Base-by-base conservation (phyloP, 805 yeast species). In the Dipodascopsis uninucleata region DNA sequence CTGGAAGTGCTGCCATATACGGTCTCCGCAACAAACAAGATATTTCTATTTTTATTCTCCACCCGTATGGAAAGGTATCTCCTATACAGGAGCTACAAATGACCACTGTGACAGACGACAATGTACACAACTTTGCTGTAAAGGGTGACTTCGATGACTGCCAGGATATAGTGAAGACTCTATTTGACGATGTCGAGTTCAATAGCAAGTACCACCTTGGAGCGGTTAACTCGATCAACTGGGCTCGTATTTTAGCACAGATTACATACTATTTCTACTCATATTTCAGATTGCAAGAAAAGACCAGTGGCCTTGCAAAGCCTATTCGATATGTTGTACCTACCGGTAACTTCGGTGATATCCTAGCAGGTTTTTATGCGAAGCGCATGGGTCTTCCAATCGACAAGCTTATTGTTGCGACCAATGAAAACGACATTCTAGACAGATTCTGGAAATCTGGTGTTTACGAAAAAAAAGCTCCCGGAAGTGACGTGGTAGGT, bases 181-280 rank as follows among this genome's bases (percentile, higher is more conserved):
- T 90, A 51, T 93, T 93, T 66, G 93, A 90, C 50, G 98, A 93
- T 65, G 70, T 65, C 41, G 87, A 82, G 53, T 93, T 93, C 74
- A 93, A 93, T 69, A 76, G 75, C 55, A 82, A 80, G 65, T 85
- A 89, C 70, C 96, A 89, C 61, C 83, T 93, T 47, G 98, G 97
- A 58, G 98, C 98, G 14, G 95, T 93, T 51, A 93, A 93, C 71
- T 89, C 97, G 37, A 93, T 93, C 66, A 93, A 93, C 75, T 93
- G 98, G 98, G 97, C 98, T 6, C 81, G 98, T 70, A 93, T 93
- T 57, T 76, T 93, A 59, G 97, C 98, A 32, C 98, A 93, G 71
- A 90, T 88, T 65, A 89, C 98, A 18, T 93, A 93, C 71, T 93
- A 93, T 71, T 93, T 89, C 75, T 80, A 85, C 67, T 79, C 97